phyloP scores from a whole-genome alignment of 2,329 filamentous ascomycete genomes.

The Colletotrichum agaves region DNA sequence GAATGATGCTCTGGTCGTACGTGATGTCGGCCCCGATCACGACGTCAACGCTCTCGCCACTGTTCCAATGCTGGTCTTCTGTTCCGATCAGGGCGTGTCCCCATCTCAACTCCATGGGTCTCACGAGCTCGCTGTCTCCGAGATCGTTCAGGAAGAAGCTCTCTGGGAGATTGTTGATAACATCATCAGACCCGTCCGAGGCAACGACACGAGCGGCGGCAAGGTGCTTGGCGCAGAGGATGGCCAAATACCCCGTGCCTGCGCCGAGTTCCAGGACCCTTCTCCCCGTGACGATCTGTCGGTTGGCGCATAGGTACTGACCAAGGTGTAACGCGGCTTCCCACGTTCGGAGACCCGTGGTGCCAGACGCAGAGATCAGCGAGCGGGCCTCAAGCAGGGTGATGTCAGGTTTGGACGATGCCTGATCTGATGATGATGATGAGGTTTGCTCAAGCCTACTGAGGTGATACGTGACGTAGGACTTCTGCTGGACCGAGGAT shows the following conservation, averaged over 20 bases:
- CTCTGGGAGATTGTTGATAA: conserved; percentile 73
- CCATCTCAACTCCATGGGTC: conserved; percentile 70
- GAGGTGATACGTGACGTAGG: conserved; percentile 77
- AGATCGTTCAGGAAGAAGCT: conserved; percentile 77
- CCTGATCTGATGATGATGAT: conserved; percentile 4
- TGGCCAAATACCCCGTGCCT: conserved; percentile 80
- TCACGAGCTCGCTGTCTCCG: conserved; percentile 55
- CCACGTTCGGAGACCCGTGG: conserved; percentile 83
- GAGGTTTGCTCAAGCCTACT: conserved; percentile 46
- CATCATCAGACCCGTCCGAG: conserved; percentile 79
- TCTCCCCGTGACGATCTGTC: conserved; percentile 60
- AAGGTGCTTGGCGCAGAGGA: conserved; percentile 77
- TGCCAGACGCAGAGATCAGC: conserved; percentile 76
- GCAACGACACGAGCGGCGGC: conserved; percentile 68
- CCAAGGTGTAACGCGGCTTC: conserved; percentile 81
- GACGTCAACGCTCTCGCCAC: conserved; percentile 63
- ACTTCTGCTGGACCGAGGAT: conserved; percentile 75
- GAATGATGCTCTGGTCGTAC: conserved; percentile 74
- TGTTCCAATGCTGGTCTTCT: conserved; percentile 65
- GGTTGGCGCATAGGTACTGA: conserved; percentile 69
- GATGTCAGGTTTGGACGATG: conserved; percentile 49
- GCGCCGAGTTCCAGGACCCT: conserved; percentile 78
- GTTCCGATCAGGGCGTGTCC: conserved; percentile 68
- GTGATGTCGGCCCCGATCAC: conserved; percentile 83
- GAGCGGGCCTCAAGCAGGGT: conserved; percentile 76